Evolutionary conservation across 306 rosid genomes (phyloP), one percentile per base, ranked within the genome.

Genomic region (Trifolium repens): DNA sequence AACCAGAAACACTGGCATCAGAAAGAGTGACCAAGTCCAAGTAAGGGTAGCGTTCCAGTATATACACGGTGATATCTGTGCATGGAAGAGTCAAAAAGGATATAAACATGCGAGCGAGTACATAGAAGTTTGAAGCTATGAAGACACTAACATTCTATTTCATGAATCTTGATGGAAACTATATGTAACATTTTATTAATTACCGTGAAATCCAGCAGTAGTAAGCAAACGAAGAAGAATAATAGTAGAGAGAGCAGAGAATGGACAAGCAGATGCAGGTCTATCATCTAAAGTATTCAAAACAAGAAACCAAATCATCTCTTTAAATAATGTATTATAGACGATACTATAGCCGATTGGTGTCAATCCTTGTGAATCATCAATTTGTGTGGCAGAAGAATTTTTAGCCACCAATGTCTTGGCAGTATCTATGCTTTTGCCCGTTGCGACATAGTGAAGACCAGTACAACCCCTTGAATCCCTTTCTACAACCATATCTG

Each of bases 261-360:
- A 89, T 19, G 90, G 86, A 50, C 50, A 37, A 6, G 68, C 71
- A 60, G 85, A 87, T 22, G 68, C 71, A 54, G 85, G 89, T 22
- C 63, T 57, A 40, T 84, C 89, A 76, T 80, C 82, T 2, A 87
- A 79, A 55, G 89, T 86, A 42, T 50, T 73, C 77, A 67, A 82
- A 72, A 83, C 75, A 46, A 88, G 83, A 80, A 75, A 88, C 93
- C 87, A 84, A n/a, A 81, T 82, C 83, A 86, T 80, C 7, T 88
- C 85, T 70, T 78, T 78, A 78, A 74, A 64, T 3, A 53, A 52
- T 2, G 79, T 40, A 47, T 67, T 40, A 47, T 64, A 80, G 9
- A 67, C 69, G 8, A 85, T 73, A 8, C 87, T 88, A 26, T 80
- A 57, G 32, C 78, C 9, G 7, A 88, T 82, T 3, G 90, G 93